Conservation (phyloP, 805 yeast species). For the Hanseniaspora meyeri region DNA sequence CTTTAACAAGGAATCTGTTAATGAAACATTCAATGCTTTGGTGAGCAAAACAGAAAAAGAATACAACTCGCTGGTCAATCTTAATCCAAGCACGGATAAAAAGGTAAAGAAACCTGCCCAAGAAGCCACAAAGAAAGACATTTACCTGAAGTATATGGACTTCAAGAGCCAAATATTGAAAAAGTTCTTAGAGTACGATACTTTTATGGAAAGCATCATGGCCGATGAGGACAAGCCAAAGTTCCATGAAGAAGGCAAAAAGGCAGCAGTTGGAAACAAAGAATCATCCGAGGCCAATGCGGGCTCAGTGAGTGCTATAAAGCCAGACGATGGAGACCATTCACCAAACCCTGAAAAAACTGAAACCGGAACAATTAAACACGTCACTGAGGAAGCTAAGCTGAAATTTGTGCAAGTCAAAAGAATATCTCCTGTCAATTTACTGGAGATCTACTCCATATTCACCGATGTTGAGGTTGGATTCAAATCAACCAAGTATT, state of each 20-base stretch:
- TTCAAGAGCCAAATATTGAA: slow-evolving; percentile 1
- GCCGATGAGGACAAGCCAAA: not conserved
- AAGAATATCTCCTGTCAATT: slow-evolving; percentile 7
- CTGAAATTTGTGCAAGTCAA: not conserved
- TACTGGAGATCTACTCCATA: slow-evolving; percentile 1
- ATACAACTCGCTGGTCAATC: not conserved
- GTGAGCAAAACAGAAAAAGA: not conserved
- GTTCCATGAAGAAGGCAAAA: not conserved
- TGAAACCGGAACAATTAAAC: slow-evolving; percentile 1
- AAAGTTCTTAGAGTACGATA: slow-evolving; percentile 4
- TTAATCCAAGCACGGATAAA: not conserved
- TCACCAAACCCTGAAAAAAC: not conserved
- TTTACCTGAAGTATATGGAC: slow-evolving; percentile 1
- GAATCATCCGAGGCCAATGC: not conserved
- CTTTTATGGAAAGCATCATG: slow-evolving; percentile 1
- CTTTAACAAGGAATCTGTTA: not conserved
- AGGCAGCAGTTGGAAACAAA: too few relatives aligned
- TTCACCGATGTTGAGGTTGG: slow-evolving; percentile 2
- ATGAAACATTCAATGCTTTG: not conserved
- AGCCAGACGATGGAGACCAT: not conserved
- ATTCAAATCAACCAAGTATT: slow-evolving; percentile 5
- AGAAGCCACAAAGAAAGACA: not conserved
- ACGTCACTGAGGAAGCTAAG: slow-evolving; percentile 1
- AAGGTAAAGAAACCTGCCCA: not conserved
- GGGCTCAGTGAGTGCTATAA: not conserved